These are phyloP conservation scores for Magnolia officinalis DNA, from an alignment of 164 flowering plant genomes.

Conservation along the genomic window DNA sequence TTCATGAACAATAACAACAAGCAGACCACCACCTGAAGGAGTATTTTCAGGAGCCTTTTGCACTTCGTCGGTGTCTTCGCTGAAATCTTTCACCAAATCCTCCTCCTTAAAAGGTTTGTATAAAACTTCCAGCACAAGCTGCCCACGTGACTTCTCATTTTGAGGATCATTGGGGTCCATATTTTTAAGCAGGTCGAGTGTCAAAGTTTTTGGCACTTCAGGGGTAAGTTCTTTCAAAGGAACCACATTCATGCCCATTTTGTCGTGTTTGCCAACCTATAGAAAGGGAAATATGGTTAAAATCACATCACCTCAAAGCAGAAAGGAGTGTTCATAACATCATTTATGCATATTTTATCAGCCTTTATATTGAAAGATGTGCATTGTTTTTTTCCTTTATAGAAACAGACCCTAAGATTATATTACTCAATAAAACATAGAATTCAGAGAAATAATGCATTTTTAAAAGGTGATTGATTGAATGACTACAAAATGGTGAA, in stretches of 20 bases:
- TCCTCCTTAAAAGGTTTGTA: constrained; percentile 75
- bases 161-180: constrained; percentile 67
- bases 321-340: not conserved
- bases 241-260: constrained; percentile 78
- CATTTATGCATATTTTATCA: no score
- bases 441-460: no score
- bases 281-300: not conserved
- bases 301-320: not conserved
- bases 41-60: constrained; percentile 80
- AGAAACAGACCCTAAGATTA: no score
- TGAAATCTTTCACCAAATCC: constrained; percentile 33
- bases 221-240: constrained; percentile 67
- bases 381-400: no score
- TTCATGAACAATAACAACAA: constrained; percentile 62
- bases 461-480: no score
- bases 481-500: no score
- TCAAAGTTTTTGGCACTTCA: constrained; percentile 52
- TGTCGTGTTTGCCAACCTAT: constrained; percentile 79
- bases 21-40: constrained; percentile 81
- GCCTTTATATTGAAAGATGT: no score
- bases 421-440: no score
- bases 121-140: constrained; percentile 50
- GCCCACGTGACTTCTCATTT: constrained; percentile 79
- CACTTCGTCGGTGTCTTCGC: constrained; percentile 39
- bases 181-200: constrained; percentile 62